phyloP scores from a whole-genome alignment of 2,329 filamentous ascomycete genomes.

The Neopestalotiopsis rosae region DNA sequence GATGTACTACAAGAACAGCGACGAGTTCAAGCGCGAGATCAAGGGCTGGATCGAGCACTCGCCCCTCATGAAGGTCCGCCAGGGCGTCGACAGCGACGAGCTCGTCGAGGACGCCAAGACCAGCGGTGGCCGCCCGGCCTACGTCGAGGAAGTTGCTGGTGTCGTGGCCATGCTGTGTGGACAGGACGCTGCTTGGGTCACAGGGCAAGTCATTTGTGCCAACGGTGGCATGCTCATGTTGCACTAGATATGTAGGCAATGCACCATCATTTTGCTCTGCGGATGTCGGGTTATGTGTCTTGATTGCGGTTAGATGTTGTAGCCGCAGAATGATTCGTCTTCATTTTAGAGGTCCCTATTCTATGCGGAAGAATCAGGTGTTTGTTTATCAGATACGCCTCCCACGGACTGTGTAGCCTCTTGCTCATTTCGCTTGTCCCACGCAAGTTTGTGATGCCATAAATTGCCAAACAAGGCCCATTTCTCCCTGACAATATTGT shows the following conservation, averaged over 20 bases:
- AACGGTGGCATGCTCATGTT: constrained; percentile 64
- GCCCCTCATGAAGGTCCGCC: constrained; percentile 66
- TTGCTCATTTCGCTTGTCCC: neutral
- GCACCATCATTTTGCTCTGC: neutral
- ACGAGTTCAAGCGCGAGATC: constrained; percentile 48
- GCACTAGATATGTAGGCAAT: neutral
- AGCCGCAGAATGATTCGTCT: neutral
- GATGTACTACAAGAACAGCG: constrained; percentile 53
- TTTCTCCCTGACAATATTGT: neutral
- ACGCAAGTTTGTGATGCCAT: neutral
- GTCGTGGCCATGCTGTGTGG: constrained; percentile 78
- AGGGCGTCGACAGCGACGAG: constrained; percentile 65
- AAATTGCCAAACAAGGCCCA: neutral
- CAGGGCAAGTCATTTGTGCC: constrained; percentile 78
- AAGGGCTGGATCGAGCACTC: constrained; percentile 53
- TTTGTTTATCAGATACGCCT: neutral
- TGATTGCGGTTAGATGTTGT: neutral
- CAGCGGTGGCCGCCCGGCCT: constrained; percentile 65
- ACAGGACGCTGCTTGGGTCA: constrained; percentile 76
- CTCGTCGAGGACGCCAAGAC: constrained; percentile 63
- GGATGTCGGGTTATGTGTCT: neutral
- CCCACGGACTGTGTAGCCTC: neutral
- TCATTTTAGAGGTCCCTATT: neutral
- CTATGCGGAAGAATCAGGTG: neutral
- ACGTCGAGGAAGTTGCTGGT: constrained; percentile 74